Evolutionary conservation across 768 basidiomycete genomes (phyloP).

Genomic region (Xerocomus potaroensis): DNA sequence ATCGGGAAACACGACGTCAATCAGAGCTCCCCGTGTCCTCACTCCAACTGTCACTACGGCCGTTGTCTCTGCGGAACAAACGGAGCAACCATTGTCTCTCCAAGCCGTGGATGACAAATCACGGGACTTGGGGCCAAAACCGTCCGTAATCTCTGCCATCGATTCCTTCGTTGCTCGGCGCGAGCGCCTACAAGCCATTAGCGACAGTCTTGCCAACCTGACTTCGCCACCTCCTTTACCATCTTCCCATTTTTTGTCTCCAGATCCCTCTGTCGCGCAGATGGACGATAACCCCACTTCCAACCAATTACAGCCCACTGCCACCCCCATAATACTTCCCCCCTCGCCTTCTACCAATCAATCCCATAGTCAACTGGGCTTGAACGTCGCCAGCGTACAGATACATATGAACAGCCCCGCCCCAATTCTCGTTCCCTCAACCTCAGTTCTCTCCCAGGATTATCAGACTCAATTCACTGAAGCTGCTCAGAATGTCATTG

Average conservation of each 20-base stretch:
- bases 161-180: slow-evolving; percentile 11
- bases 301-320: background rate
- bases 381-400: background rate
- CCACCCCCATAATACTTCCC: slow-evolving; percentile 1
- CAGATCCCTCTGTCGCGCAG: background rate
- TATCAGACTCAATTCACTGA: slow-evolving; percentile 8
- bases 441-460: slow-evolving; percentile 6
- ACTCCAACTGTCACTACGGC: background rate
- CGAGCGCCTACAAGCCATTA: slow-evolving; percentile 15
- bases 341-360: slow-evolving; percentile 11
- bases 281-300: background rate
- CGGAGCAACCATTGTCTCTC: background rate
- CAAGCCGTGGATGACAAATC: background rate
- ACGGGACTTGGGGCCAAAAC: slow-evolving; percentile 1
- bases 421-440: background rate
- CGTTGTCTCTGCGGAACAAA: background rate
- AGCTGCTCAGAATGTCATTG: slow-evolving; percentile 9
- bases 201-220: slow-evolving; percentile 9
- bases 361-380: background rate
- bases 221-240: slow-evolving; percentile 1
- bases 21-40: background rate
- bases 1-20: background rate
- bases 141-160: background rate
- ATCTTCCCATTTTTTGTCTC: slow-evolving; percentile 10
- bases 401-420: background rate